Conservation (phyloP, 768 basidiomycete species). For the Calvatia gigantea region DNA sequence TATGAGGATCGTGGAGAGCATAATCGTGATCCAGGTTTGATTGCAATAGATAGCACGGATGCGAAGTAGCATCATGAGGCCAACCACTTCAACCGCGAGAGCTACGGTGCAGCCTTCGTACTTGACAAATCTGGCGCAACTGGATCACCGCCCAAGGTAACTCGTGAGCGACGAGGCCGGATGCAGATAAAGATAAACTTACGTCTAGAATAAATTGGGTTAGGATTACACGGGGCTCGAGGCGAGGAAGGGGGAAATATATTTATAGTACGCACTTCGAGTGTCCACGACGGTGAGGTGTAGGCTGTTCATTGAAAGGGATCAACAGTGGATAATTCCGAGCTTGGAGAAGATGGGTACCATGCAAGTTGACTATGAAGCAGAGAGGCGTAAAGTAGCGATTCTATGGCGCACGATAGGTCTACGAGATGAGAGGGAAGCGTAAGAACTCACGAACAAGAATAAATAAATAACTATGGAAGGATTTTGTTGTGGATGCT, state of each 20-base stretch:
- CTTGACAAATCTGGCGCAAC: slow-evolving; percentile 44
- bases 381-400: slow-evolving; percentile 62
- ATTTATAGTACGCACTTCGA: slow-evolving; percentile 25
- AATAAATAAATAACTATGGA: too few relatives aligned
- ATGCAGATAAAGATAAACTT: slow-evolving; percentile 3
- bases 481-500: too few relatives aligned
- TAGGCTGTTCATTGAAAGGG: slow-evolving; percentile 29
- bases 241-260: background rate
- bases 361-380: slow-evolving; percentile 56
- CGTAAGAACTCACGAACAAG: slow-evolving; percentile 23
- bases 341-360: slow-evolving; percentile 18
- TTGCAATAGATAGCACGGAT: slow-evolving; percentile 37
- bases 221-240: background rate
- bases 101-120: slow-evolving; percentile 47
- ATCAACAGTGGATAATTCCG: background rate
- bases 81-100: slow-evolving; percentile 16
- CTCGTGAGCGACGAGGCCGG: background rate
- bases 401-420: slow-evolving; percentile 35
- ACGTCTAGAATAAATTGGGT: slow-evolving; percentile 10
- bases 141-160: slow-evolving; percentile 12
- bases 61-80: slow-evolving; percentile 57
- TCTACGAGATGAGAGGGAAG: background rate
- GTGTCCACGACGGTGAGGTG: slow-evolving; percentile 35
- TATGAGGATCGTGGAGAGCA: slow-evolving; percentile 33
- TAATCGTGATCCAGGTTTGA: slow-evolving; percentile 26